Base-by-base conservation (phyloP, 192 early-diverging fungal genomes). In the Coemansia sp. region DNA sequence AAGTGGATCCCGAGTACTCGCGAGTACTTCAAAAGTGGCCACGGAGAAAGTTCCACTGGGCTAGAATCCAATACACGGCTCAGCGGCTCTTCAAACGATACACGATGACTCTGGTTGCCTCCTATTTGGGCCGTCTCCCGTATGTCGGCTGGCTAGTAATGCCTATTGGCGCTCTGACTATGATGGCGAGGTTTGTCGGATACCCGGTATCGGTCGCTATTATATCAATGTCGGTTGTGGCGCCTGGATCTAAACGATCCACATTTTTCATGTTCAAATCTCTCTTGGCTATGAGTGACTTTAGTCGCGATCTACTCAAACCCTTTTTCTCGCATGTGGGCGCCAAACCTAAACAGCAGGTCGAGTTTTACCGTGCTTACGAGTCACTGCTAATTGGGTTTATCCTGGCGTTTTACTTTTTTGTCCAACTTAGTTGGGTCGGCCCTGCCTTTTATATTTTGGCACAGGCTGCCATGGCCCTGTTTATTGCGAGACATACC, bases 371-470 rank as follows among this genome's bases (percentile, higher is more conserved):
- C 58, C 60, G 66, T 27, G 66, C 72, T 1, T 42, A 77, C 53
- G 80, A 82, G 55, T 82, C 80, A 5, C 41, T 48, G 5, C 46
- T 82, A 11, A 65, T 82, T 11, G 80, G 80, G 1, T 82, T 82
- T 57, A 75, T 82, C 32, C 41, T 77, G 38, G 62, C 80, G 0
- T 77, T 71, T 46, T 82, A 82, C 72, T 75, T 82, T 23, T 75
- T 82, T 27, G 76, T 77, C 4, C 75, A 82, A 60, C 41, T 82
- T 65, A 77, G 75, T 66, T 82, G 80, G 80, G 48, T 82, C 6
- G 80, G 80, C 11, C 75, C 80, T 34, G 76, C 76, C 19, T 82
- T 82, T 48, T 82, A 66, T 25, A 67, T 82, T 21, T 29, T 82
- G 55, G 75, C 80, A 0, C 80, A 77, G 70, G 75, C 80, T 1